Base-by-base conservation (phyloP, 176 grass and related monocot species). In the Rhipidocladum racemiflorum region DNA sequence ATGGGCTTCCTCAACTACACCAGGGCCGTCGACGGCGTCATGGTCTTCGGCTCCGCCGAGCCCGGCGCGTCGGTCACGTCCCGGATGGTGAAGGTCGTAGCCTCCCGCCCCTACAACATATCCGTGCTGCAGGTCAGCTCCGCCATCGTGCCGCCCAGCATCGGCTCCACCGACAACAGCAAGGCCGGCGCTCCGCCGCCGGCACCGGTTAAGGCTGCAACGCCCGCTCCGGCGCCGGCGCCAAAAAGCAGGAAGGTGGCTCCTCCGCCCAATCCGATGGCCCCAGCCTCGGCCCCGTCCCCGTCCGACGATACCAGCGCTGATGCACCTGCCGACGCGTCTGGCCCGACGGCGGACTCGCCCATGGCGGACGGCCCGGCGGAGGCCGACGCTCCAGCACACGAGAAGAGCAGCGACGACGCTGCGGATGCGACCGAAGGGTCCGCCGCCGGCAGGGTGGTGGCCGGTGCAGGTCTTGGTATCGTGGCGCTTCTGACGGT, bases 1-100 rank as follows among this genome's bases (percentile, higher is more conserved):
- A 91, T 87, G 84, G 91, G 94, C 21, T 88, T 93, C 81, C 44
- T 97, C 30, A 97, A 93, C 76, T 97, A 71, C 70, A 93, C 87
- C 6, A 80, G 77, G 87, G 46, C 63, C 42, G 18, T 84, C 15
- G 84, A 91, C 32, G 86, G 88, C 11, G 5, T 20, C 16, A 92
- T 91, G 83, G 70, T 86, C 9, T 97, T 97, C 61, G 87, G 88
- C 60, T 93, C 90, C 34, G 90, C 90, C 1, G 72, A 86, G 70
- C 80, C 90, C 6, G 83, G 90, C 25, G 88, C 90, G 40, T 68
- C 53, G 2, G 6, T 85, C 28, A 81, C 27, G 20, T 87, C 90
- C 15, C 73, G 71, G 4, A 70, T 97, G 53, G 57, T 97, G 18
- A 90, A 88, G 66, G 50, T 84, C 45, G 40, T 97, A 10, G 72